Percentiles rank a stretch among this genome's conserved stretches.
Conservation (phyloP, 768 basidiomycete species). For the Hypholoma sublateritium region DNA sequence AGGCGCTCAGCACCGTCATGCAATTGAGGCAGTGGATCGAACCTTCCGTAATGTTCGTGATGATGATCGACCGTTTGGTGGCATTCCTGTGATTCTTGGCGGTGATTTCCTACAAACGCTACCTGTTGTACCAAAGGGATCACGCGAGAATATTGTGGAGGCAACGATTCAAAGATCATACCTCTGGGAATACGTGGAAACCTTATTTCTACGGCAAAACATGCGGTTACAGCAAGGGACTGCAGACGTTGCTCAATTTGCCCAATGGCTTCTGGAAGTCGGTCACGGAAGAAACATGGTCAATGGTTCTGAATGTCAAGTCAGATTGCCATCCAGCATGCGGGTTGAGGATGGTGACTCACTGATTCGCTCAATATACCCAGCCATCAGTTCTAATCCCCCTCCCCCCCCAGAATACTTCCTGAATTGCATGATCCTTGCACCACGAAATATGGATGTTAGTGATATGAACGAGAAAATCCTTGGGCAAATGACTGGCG, state of each 20-base stretch:
- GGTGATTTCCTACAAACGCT: constrained; percentile 51
- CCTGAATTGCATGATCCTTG: constrained; percentile 32
- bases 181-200: constrained; percentile 9
- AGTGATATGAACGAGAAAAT: constrained; percentile 29
- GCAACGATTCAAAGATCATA: constrained; percentile 11
- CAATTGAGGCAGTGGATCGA: constrained; percentile 38
- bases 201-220: constrained; percentile 8
- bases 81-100: constrained; percentile 45
- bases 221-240: constrained; percentile 10
- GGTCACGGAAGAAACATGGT: constrained; percentile 18
- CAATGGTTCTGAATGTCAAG: background rate
- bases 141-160: constrained; percentile 36
- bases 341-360: background rate
- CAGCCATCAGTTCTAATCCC: constrained; percentile 9
- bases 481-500: constrained; percentile 21
- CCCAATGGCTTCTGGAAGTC: constrained; percentile 23
- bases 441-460: constrained; percentile 32
- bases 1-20: constrained; percentile 35
- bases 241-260: constrained; percentile 8
- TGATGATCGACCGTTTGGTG: constrained; percentile 36
- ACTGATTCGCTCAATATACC: constrained; percentile 19
- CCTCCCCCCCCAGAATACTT: constrained; percentile 28
- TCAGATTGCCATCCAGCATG: constrained; percentile 17
- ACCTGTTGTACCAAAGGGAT: constrained; percentile 39
- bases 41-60: constrained; percentile 33